These are phyloP conservation scores for Bipolaris zeicola DNA, from an alignment of 2,329 filamentous ascomycete genomes.

Conservation along the genomic window DNA sequence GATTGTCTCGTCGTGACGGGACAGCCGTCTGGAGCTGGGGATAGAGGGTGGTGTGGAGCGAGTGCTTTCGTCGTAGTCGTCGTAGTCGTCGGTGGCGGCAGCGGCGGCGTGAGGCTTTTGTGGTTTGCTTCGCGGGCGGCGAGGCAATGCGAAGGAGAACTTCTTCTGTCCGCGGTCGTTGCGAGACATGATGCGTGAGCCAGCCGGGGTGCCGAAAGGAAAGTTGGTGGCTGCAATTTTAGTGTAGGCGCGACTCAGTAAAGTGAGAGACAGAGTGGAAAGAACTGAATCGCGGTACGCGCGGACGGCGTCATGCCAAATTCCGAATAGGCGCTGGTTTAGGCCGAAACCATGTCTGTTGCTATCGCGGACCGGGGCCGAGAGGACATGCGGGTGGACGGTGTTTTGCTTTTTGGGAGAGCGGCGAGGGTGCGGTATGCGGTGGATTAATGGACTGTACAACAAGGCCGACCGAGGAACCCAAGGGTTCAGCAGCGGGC, in stretches of 20 bases:
- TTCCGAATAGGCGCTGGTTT: constrained; percentile 14
- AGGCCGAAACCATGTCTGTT: constrained; percentile 19
- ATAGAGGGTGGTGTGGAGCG: constrained; percentile 27
- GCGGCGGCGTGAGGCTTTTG: constrained; percentile 21
- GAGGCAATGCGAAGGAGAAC: constrained; percentile 48
- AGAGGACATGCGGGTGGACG: constrained; percentile 15
- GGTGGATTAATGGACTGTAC: constrained; percentile 12
- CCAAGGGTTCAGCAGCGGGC: constrained; percentile 24
- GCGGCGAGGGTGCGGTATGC: constrained; percentile 15
- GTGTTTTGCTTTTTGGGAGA: constrained; percentile 9
- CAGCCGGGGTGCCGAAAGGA: not conserved
- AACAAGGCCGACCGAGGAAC: constrained; percentile 11
- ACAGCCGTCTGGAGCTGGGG: constrained; percentile 31
- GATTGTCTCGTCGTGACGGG: constrained; percentile 30
- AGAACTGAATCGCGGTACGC: constrained; percentile 33
- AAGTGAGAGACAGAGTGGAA: constrained; percentile 17
- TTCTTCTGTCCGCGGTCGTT: constrained; percentile 32
- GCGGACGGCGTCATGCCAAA: constrained; percentile 13
- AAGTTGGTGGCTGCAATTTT: constrained; percentile 20
- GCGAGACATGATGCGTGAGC: constrained; percentile 39
- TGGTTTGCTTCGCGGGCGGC: constrained; percentile 31
- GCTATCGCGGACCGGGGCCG: constrained; percentile 14
- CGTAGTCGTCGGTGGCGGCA: not conserved
- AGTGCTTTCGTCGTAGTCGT: constrained; percentile 3
- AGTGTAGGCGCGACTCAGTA: constrained; percentile 37